phyloP scores from a whole-genome alignment of 768 basidiomycete genomes.

The Serendipita sp. region DNA sequence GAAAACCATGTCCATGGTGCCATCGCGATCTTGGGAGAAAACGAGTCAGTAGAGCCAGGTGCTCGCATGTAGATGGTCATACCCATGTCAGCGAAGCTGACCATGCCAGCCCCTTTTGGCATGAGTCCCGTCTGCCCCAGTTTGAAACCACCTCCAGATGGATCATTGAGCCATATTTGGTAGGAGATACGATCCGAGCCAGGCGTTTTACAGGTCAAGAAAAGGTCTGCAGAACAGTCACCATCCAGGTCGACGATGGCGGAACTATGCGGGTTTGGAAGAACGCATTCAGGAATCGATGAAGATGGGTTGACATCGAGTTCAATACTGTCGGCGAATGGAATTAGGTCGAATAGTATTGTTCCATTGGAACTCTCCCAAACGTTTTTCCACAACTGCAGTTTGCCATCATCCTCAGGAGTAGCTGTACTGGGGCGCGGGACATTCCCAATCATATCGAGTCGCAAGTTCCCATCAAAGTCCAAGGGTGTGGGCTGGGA shows the following conservation, averaged over 20 bases:
- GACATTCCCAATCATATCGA: constrained; percentile 65
- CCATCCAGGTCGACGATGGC: constrained; percentile 90
- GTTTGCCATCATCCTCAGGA: constrained; percentile 19
- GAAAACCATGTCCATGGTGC: constrained; percentile 91
- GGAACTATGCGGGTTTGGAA: constrained; percentile 87
- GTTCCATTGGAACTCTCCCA: constrained; percentile 33
- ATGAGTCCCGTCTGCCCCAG: constrained; percentile 52
- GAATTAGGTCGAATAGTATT: constrained; percentile 4
- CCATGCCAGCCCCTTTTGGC: constrained; percentile 58
- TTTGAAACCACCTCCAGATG: constrained; percentile 56
- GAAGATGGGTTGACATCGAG: background rate
- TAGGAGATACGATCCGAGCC: constrained; percentile 40
- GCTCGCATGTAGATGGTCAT: constrained; percentile 12
- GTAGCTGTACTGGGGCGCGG: constrained; percentile 23
- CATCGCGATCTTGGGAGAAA: constrained; percentile 61
- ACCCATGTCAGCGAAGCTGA: constrained; percentile 90
- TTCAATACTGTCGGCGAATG: background rate
- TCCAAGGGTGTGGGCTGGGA: constrained; percentile 81
- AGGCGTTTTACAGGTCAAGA: constrained; percentile 68
- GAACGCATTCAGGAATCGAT: constrained; percentile 37
- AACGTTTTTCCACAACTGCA: constrained; percentile 68
- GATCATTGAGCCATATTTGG: constrained; percentile 84
- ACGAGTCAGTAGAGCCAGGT: constrained; percentile 5
- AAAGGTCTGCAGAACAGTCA: constrained; percentile 93
- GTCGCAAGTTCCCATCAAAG: constrained; percentile 72